Base-by-base conservation (phyloP, 139 green algal species). In the Gonium pectorale region DNA sequence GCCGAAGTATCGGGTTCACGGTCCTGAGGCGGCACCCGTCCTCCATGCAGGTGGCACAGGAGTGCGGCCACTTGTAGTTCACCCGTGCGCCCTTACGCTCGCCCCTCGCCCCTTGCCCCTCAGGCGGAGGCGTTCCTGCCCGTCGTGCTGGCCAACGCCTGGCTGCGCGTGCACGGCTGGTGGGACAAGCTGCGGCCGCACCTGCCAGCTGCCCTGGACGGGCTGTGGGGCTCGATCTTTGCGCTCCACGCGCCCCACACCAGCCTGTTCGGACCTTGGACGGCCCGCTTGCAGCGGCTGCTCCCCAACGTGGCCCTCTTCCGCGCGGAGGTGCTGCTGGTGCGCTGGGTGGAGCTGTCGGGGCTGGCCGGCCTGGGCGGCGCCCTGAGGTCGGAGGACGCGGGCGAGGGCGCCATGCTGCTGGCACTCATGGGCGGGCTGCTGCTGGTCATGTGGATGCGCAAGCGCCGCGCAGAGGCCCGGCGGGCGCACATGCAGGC, bases 161-260 rank as follows among this genome's bases (percentile, higher is more conserved):
- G 91, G 91, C 84, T 94, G 49, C 6, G 31, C 5, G 11, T 91
- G 46, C 91, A 94, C 71, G 60, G 40, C 37, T 68, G 38, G 35
- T 90, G 85, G 88, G 80, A 89, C 26, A 29, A 21, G 49, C 37
- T 85, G 43, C 68, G 40, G 29, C 85, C 88, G 2, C 56, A 66
- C 40, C 38, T 88, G 33, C 85, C 85, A 8, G 31, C 59, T 4
- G 29, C 8, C 9, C 67, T 80, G 37, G 29, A 67, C 13, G 21
- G 8, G 1, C 29, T 89, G 27, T 87, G 51, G 69, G 15, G 19
- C 37, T 5, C 22, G 33, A 33, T 85, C 26, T 81, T 92, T 31
- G 49, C 37, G 29, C 59, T 91, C 6, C 40, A 56, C 27, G 73
- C 83, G 13, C 88, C 88, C 7, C 44, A 89, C 80, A 89, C 88